Evolutionary conservation across 1,284 basidiomycete genomes (phyloP), one percentile per base, ranked within the genome.

Genomic region (Polyporus tsugae): DNA sequence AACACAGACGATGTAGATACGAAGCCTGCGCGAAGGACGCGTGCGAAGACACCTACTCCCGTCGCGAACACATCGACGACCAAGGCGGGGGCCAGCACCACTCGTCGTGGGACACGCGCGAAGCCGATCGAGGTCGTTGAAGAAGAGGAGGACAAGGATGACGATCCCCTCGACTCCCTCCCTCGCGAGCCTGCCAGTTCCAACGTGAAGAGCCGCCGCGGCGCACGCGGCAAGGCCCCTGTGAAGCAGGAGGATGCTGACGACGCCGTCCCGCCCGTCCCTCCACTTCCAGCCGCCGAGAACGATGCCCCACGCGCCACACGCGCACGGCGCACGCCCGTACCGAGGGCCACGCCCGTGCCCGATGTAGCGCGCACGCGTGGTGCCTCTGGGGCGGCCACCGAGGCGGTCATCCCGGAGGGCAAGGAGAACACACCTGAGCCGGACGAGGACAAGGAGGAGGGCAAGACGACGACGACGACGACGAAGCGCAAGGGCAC

Each of bases 381-480:
- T 1, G 65, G 60, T 1, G 64, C 68, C 55, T 55, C 69, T 29
- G 64, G 65, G 17, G 35, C 61, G 15, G 22, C 65, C 11, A 65
- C 39, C 1, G 72, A 72, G 61, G 65, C 71, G 19, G 66, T 67
- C 0, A 65, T 70, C 22, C 63, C 69, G 46, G 75, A 74, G 33
- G 78, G 80, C 64, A 84, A 83, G 70, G 82, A 83, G 75, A 84
- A 84, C 72, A 82, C 82, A 6, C 82, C 82, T 1, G 80, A 80
- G 66, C 62, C 64, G 4, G 62, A 65, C 22, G 78, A 78, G 19
- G 75, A 76, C n/a, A 71, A 70, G 17, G 68, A 64, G 64, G 70
- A 65, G 35, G 69, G 69, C 29, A 70, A 63, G 38, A 58, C 72
- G 2, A 60, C 62, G 29, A 55, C 62, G 29, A 55, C 70, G 10